A percentile compares a stretch with the other conserved stretches of the same genome.
These are phyloP conservation scores for Aspergillus sp. DNA, from an alignment of 2,329 filamentous ascomycete species.

Conservation along the genomic window DNA sequence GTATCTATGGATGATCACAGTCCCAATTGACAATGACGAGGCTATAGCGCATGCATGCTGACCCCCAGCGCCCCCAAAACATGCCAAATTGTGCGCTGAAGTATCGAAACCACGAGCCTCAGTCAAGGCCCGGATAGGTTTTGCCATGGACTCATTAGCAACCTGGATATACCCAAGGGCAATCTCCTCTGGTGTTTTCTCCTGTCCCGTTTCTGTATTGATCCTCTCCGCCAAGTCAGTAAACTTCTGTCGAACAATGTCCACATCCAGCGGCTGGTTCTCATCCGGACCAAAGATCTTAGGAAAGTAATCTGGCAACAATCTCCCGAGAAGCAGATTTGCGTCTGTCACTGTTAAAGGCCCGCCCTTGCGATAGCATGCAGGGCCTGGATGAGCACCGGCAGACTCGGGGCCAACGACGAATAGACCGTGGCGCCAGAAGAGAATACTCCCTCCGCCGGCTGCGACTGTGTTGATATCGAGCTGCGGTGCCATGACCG, in stretches of 20 bases:
- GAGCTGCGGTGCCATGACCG: slow-evolving; percentile 86
- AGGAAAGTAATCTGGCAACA: slow-evolving; percentile 91
- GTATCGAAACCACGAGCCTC: slow-evolving; percentile 92
- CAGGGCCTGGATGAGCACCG: slow-evolving; percentile 85
- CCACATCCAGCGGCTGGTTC: slow-evolving; percentile 74
- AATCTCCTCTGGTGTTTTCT: slow-evolving; percentile 46
- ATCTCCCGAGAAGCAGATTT: slow-evolving; percentile 80
- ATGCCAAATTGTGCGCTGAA: slow-evolving; percentile 81
- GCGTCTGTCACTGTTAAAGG: slow-evolving; percentile 90
- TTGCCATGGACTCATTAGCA: slow-evolving; percentile 46
- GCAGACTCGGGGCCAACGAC: slow-evolving; percentile 91
- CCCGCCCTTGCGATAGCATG: slow-evolving; percentile 88
- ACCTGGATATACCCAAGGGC: slow-evolving; percentile 45
- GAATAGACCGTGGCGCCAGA: slow-evolving; percentile 87
- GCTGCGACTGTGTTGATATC: slow-evolving; percentile 96
- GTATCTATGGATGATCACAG: slow-evolving; percentile 85
- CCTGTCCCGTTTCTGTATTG: slow-evolving; percentile 54
- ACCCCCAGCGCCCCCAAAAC: slow-evolving; percentile 88
- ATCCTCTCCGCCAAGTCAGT: slow-evolving; percentile 66
- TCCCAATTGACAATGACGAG: slow-evolving; percentile 76
- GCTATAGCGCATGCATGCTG: slow-evolving; percentile 93
- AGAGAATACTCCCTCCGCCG: slow-evolving; percentile 68
- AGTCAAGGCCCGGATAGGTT: slow-evolving; percentile 85
- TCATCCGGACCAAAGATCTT: slow-evolving; percentile 94
- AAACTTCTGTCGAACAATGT: slow-evolving; percentile 73